Base-by-base conservation (phyloP, 495 filamentous ascomycete genomes). In the Platismatia glauca region DNA sequence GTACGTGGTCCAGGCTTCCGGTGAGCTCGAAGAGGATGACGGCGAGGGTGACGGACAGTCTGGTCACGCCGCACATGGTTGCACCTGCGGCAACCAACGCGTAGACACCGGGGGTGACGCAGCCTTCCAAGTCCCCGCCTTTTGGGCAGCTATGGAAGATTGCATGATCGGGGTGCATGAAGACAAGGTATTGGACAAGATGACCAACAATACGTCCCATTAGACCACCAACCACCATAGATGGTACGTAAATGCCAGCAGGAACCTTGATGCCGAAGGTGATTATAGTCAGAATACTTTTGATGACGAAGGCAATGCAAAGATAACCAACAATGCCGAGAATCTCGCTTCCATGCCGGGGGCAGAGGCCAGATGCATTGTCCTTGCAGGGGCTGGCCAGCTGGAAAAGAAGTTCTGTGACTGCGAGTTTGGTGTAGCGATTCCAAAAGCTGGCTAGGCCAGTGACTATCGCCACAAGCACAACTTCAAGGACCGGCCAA, bases 1-100 rank as follows among this genome's bases (percentile, higher is more conserved):
- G 79, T 33, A 98, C 94, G 67, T 97, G 94, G 69, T 97, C 87
- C 27, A 98, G 74, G 74, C 89, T 95, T 60, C 94, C 94, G 0
- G 94, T 98, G 56, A 98, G 76, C 71, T 98, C 94, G 69, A 98
- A 97, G 0, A 97, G 79, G 66, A 98, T 97, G 68, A 98, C 90
- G 16, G 91, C 90, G 1, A 98, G 82, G 2, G 94, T 97, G 15
- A 98, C 91, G 0, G 94, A 97, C 37, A 98, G 74, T 37, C 94
- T 82, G 16, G 94, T 98, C 9, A 97, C 94, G 57, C 94, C 94
- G 67, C 94, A 97, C 94, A 98, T 98, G 16, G 93, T 96, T 18
- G 91, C 90, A 24, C 94, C 94, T 56, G 94, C 94, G 33, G 92
- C 95, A 60, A 96, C 89, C 68, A 98, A 81, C 4, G 91, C 94